Conservation (phyloP, 768 basidiomycete genomes). For the Leucosporidium scottii region DNA sequence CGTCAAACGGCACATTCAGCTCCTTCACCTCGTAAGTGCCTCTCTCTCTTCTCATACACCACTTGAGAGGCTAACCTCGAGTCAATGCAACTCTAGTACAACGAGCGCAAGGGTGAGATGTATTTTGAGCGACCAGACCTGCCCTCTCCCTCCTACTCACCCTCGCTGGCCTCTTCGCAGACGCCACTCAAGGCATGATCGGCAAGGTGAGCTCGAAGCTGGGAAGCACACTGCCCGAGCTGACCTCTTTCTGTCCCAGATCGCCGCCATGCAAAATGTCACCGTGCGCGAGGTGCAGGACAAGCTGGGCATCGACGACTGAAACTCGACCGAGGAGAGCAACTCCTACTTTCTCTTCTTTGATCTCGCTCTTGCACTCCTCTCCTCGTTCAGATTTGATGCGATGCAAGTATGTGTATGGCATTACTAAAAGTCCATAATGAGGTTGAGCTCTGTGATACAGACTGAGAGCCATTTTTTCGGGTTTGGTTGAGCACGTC, state of each 20-base stretch:
- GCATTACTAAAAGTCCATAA: not conserved
- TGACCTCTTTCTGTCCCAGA: conserved; percentile 24
- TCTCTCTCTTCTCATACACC: too few relatives aligned
- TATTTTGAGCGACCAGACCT: too few relatives aligned
- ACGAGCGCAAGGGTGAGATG: conserved; percentile 39
- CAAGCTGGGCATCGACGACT: conserved; percentile 6
- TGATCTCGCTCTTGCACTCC: too few relatives aligned
- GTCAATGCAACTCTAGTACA: too few relatives aligned
- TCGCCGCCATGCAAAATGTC: conserved; percentile 33
- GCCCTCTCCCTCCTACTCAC: too few relatives aligned
- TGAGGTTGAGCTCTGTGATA: conserved; percentile 20
- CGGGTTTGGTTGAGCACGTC: not conserved
- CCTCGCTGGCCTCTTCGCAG: conserved; percentile 5
- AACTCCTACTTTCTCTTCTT: too few relatives aligned
- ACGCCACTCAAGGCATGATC: conserved; percentile 41
- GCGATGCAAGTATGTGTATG: not conserved
- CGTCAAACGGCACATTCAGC: conserved; percentile 38
- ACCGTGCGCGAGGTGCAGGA: not conserved
- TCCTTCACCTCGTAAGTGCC: conserved; percentile 35
- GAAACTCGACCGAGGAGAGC: too few relatives aligned
- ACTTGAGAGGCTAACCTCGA: too few relatives aligned
- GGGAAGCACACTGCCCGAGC: accelerated
- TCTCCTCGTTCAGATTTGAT: too few relatives aligned
- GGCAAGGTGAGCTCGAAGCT: too few relatives aligned
- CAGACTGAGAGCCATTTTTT: not conserved